Evolutionary conservation across 768 basidiomycete species (phyloP).

Genomic region (Imleria badia): DNA sequence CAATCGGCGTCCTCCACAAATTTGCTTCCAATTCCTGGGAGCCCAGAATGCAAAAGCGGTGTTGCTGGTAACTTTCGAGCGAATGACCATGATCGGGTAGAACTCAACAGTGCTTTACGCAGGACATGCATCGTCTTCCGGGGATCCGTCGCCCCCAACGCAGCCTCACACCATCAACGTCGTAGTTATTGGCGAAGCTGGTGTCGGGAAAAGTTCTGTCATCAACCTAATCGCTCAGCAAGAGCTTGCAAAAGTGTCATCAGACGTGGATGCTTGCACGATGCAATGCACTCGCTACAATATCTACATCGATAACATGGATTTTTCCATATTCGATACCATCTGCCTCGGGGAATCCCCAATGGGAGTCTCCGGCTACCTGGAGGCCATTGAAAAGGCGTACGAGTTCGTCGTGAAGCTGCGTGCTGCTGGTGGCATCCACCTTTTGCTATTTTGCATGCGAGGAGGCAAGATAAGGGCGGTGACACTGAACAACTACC

Average conservation of each 20-base stretch:
- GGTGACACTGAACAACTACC: conserved; percentile 38
- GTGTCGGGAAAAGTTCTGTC: conserved; percentile 34
- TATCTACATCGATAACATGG: conserved; percentile 18
- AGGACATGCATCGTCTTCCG: not conserved
- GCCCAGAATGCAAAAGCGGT: not conserved
- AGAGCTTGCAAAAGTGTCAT: conserved; percentile 25
- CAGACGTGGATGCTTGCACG: conserved; percentile 35
- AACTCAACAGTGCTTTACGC: conserved; percentile 6
- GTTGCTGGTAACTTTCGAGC: conserved; percentile 10
- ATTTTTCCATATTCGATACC: conserved; percentile 34
- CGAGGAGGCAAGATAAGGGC: conserved; percentile 39
- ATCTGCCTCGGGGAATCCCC: conserved; percentile 35
- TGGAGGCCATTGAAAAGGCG: conserved; percentile 29
- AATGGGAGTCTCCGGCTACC: conserved; percentile 28
- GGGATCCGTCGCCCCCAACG: not conserved
- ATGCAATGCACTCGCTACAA: conserved; percentile 31
- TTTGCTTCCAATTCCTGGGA: not conserved
- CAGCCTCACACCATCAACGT: conserved; percentile 29
- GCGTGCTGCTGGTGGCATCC: conserved; percentile 34
- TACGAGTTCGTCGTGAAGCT: conserved; percentile 35
- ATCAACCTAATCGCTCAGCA: conserved; percentile 31
- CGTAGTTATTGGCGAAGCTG: conserved; percentile 42
- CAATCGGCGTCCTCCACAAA: not conserved
- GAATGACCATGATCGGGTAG: not conserved
- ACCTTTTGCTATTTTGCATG: conserved; percentile 44